Base-by-base conservation (phyloP, 2,329 filamentous ascomycete species). In the Phialophora expanda region DNA sequence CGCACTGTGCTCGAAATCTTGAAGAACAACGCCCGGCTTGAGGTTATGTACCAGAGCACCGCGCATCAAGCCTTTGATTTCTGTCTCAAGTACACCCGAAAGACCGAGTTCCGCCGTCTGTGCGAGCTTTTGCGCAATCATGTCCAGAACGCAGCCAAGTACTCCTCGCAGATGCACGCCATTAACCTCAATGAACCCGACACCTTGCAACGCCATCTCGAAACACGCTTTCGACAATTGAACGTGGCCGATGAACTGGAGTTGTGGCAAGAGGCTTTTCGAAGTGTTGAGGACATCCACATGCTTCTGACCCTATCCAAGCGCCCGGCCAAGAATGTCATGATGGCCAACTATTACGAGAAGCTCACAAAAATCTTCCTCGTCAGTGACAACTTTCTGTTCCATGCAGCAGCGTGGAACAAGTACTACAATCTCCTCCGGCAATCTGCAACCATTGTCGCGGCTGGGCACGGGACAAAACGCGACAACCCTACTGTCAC, bases 321-420 rank as follows among this genome's bases (percentile, higher is more conserved):
- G 87, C 91, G 95, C 63, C 93, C 93, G 46, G 90, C 95, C 62
- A 98, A 98, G 89, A 97, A 97, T 78, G 86, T 97, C 77, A 98
- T 99, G 95, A 99, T 99, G 95, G 95, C 95, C 82, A 99, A 98
- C 84, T 99, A 99, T 86, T 99, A 98, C 81, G 95, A 99, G 86
- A 98, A 98, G 84, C 89, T 99, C 65, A 97, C 95, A 48, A 89
- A 93, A 71, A 99, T 99, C 79, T 99, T 99, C 86, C 87, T 99
- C 69, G 95, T 98, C 72, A 96, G 94, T 79, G 95, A 98, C 83
- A 99, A 99, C 85, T 98, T 98, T 79, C 89, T 99, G 54, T 99
- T 99, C 89, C 95, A 99, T 77, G 95, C 95, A 73, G 95, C 95
- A 62, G 93, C 95, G 69, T 99, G 93, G 92, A 96, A 93, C 73